Evolutionary conservation across 202 grass and related monocot species (phyloP), one percentile per base, ranked within the genome.

Genomic region (Panicum virgatum): DNA sequence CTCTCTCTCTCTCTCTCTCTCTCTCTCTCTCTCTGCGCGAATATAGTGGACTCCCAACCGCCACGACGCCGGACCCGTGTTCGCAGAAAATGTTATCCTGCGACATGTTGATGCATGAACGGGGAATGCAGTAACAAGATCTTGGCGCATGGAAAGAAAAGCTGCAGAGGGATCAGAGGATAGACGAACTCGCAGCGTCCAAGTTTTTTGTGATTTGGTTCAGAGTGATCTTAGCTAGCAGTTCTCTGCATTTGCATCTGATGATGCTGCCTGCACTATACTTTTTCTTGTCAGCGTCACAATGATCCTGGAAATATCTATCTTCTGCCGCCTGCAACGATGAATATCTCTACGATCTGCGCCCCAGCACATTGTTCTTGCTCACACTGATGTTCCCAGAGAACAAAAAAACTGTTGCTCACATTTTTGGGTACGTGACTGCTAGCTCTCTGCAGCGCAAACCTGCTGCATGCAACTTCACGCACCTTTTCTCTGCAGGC

Each of bases 41-140:
- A 63, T 63, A 40, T 63, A 62, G 83, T 72, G 75, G 83, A 78
- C 12, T 66, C 22, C 23, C 75, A 53, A 9, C 23, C 16, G 32
- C 75, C 83, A 85, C 75, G 66, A 44, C 7, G 54, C 51, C 14
- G 8, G 51, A 72, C 83, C 26, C 26, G 38, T 62, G 74, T 51
- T 76, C 83, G 22, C 9, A 63, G 51, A 85, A 85, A 62, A 5
- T 42, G 10, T 20, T 52, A 42, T 62, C n/a, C 29, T 25, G 9
- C 19, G 11, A 45, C 16, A 54, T 54, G 7, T 20, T 2, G 50
- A 8, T 61, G 65, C 38, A 30, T 7, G 16, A 5, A 59, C 9
- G 23, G 23, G 23, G 38, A 71, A 26, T 26, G 13, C 23, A 32
- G 32, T n/a, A 53, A 53, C 19, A 54, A 18, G 59, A 13, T 62